Evolutionary conservation across 2,329 filamentous ascomycete species (phyloP).

Genomic region (Alternaria conjuncta): DNA sequence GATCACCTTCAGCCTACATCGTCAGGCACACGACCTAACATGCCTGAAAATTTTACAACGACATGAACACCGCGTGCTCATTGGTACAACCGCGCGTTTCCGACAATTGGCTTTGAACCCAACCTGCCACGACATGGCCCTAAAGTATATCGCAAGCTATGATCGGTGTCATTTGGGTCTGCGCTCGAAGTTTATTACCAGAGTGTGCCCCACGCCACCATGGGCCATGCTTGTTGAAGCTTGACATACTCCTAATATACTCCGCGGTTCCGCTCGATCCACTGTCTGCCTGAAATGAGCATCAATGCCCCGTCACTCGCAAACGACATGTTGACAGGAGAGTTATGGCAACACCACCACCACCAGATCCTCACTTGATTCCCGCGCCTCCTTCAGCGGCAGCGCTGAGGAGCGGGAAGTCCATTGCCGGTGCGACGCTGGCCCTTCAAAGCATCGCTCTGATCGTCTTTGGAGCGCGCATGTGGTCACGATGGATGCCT

Average conservation of each 20-base stretch:
- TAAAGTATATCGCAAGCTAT: not conserved
- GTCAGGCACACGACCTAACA: not conserved
- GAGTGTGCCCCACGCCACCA: not conserved
- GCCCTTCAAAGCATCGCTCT: slow-evolving; percentile 16
- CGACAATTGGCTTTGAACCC: not conserved
- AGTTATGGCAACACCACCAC: not conserved
- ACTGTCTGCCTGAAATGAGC: not conserved
- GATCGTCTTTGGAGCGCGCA: slow-evolving; percentile 18
- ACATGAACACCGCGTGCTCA: not conserved
- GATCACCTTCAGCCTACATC: not conserved
- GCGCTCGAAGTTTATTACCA: not conserved
- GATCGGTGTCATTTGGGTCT: not conserved
- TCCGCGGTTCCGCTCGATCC: not conserved
- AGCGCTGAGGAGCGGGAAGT: slow-evolving; percentile 1
- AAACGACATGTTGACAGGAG: not conserved
- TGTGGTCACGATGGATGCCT: slow-evolving; percentile 23
- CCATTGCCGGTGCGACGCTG: slow-evolving; percentile 17
- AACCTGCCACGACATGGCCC: not conserved
- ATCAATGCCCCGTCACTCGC: not conserved
- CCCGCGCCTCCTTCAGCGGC: slow-evolving; percentile 9
- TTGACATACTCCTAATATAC: not conserved
- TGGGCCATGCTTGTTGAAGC: not conserved
- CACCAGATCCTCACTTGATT: slow-evolving; percentile 3
- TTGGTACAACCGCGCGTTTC: not conserved
- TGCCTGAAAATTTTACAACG: not conserved